Evolutionary conservation across 768 basidiomycete genomes (phyloP), one percentile per base, ranked within the genome.

Genomic region (Boletus coccyginus): DNA sequence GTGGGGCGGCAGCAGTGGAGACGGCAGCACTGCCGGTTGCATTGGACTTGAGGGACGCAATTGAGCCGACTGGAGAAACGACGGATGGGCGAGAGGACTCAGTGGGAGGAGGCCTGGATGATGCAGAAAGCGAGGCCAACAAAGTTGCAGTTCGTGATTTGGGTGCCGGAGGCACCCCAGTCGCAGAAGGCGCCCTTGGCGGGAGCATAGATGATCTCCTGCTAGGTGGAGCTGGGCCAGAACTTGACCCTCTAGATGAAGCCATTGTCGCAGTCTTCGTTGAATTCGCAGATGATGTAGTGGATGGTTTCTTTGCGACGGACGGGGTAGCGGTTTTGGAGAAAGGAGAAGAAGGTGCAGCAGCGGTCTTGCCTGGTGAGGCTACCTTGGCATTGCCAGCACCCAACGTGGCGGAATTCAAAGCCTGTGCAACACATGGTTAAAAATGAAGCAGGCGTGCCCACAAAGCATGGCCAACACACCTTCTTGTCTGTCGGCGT

Each of bases 401-500:
- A 60, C 84, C 82, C 75, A 86, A 85, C 59, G 86, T 86, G 58
- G 85, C 83, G 55, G 85, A 81, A 70, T 74, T 84, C 63, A 85
- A 74, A 55, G 86, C 79, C 88, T 90, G 66, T 35, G 39, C 60
- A 61, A 52, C 57, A 63, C 60, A 69, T 65, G 67, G 63, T 64
- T 57, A 62, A 66, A 58, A 63, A 65, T 64, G 53, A 63, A 64
- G 52, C 29, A 62, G 61, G 39, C 61, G 47, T 58, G 60, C 48
- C 54, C 29, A 55, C 44, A 56, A 58, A 57, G 59, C 59, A 59
- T 44, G 53, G 50, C 53, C 27, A 50, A 73, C 76, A 55, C 59
- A 86, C 90, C 81, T 87, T 90, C 76, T 88, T 92, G 46, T 85
- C 85, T 11, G 78, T 69, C 53, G 82, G 78, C 19, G 84, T 81